A percentile compares a stretch with the other conserved stretches of the same genome.
Conservation (phyloP, 352 stramenopile species). For the Phytophthora sansomeana region DNA sequence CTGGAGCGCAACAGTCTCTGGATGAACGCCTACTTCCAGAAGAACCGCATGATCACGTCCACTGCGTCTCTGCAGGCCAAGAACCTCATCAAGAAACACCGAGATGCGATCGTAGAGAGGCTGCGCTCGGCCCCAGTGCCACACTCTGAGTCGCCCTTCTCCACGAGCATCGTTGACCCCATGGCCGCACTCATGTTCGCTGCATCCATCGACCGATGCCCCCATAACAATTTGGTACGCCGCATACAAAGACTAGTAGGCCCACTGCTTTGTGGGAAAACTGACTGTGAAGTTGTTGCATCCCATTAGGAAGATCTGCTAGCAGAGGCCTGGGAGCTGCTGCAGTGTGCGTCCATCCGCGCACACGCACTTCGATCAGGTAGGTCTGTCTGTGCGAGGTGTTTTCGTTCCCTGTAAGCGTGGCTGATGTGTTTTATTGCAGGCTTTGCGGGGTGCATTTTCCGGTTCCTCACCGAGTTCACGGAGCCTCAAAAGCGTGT, state of each 20-base stretch:
- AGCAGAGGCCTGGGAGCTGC: constrained; percentile 56
- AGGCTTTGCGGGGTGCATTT: constrained; percentile 71
- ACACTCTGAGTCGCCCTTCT: constrained; percentile 60
- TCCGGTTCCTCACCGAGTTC: constrained; percentile 60
- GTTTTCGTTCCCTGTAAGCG: not conserved
- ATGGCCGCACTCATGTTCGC: constrained; percentile 74
- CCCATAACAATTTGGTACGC: constrained; percentile 64
- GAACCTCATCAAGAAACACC: constrained; percentile 58
- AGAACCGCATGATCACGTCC: constrained; percentile 73
- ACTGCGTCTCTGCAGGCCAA: constrained; percentile 68
- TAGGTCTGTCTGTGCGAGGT: constrained; percentile 15
- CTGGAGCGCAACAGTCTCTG: constrained; percentile 78
- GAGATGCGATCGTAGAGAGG: constrained; percentile 48
- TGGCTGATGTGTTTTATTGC: constrained; percentile 4
- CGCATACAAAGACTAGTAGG: too few relatives aligned
- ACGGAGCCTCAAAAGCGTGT: constrained; percentile 68
- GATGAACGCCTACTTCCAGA: constrained; percentile 88
- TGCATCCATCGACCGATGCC: constrained; percentile 63
- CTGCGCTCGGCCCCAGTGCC: constrained; percentile 43
- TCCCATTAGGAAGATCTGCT: constrained; percentile 61
- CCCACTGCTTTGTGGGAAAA: too few relatives aligned
- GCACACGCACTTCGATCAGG: constrained; percentile 57
- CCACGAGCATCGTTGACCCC: constrained; percentile 60
- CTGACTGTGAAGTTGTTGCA: not conserved
- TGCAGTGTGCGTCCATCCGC: constrained; percentile 58